Base-by-base conservation (phyloP, 176 grass and related monocot genomes). In the Rhynchospora breviuscula region DNA sequence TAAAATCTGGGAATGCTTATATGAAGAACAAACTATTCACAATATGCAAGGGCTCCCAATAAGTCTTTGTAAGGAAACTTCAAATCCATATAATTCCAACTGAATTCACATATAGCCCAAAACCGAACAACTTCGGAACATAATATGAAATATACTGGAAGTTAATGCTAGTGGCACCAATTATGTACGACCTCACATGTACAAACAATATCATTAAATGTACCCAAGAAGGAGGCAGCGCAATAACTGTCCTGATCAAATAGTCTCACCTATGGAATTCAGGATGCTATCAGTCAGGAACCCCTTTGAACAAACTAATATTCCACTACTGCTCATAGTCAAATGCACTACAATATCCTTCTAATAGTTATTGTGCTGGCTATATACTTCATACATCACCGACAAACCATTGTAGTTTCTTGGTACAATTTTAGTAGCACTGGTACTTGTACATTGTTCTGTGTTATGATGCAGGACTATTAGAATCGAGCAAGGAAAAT, bases 51-150 rank as follows among this genome's bases (percentile, higher is more conserved):
- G 12, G 26, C 35, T 51, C 0, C 6, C 43, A 67, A 52, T 10
- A 23, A 31, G 68, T 23, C 13, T 85, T 45, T 26, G 33, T 31
- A 43, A 25, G 70, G 67, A 51, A 54, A 79, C 35, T 7, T 40
- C 43, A 48, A 14, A 89, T 44, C 52, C 18, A 33, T 14, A 21
- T 68, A 51, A 47, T n/a, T 18, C 17, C 56, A 48, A 45, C 63
- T 9, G 5, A 35, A 86, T 44, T 59, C 6, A 21, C 56, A 72
- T 73, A n/a, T 51, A 88, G 67, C 73, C 46, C 22, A 59, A 78
- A 87, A 85, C 78, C 49, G 23, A 13, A 7, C 26, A 56, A 40
- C 53, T 71, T 79, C 63, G 79, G 58, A 21, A 63, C 12, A 43
- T 44, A 0, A 85, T 47, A 58, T 61, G 56, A 9, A 81, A 59